phyloP scores from a whole-genome alignment of 306 rosid species.

The Trifolium pratense region DNA sequence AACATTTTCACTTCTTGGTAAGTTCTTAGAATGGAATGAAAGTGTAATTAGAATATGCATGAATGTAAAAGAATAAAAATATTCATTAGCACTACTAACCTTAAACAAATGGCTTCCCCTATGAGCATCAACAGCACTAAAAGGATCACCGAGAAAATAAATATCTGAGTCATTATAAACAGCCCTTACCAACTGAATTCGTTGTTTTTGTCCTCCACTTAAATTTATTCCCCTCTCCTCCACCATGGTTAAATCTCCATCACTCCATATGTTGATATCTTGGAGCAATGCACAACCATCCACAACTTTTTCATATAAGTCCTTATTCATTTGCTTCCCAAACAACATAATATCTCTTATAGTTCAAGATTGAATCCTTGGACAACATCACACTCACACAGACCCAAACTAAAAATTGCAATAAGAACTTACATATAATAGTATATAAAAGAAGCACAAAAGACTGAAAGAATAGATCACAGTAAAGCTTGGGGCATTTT shows the following conservation, averaged over 20 bases:
- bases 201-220: slow-evolving; percentile 95
- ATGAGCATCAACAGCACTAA: slow-evolving; percentile 95
- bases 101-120: slow-evolving; percentile 81
- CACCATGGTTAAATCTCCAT: slow-evolving; percentile 70
- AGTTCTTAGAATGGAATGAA: slow-evolving; percentile 8
- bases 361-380: slow-evolving; percentile 95
- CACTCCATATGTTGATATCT: slow-evolving; percentile 74
- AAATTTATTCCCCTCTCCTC: slow-evolving; percentile 93
- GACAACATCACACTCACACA: no score
- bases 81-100: slow-evolving; percentile 47
- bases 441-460: no score
- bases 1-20: slow-evolving; percentile 31
- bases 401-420: no score
- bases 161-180: slow-evolving; percentile 83
- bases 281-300: slow-evolving; percentile 81
- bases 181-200: slow-evolving; percentile 92
- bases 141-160: slow-evolving; percentile 90
- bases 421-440: no score
- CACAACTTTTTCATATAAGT: slow-evolving; percentile 64
- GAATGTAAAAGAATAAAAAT: no score
- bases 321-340: slow-evolving; percentile 68
- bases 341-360: slow-evolving; percentile 81
- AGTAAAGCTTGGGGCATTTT: no score
- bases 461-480: no score
- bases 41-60: slow-evolving; percentile 14